A percentile compares a stretch with the other conserved stretches of the same genome.
Evolutionary conservation across 768 basidiomycete species (phyloP).

Genomic region (Phylloporus rhodoxanthus): DNA sequence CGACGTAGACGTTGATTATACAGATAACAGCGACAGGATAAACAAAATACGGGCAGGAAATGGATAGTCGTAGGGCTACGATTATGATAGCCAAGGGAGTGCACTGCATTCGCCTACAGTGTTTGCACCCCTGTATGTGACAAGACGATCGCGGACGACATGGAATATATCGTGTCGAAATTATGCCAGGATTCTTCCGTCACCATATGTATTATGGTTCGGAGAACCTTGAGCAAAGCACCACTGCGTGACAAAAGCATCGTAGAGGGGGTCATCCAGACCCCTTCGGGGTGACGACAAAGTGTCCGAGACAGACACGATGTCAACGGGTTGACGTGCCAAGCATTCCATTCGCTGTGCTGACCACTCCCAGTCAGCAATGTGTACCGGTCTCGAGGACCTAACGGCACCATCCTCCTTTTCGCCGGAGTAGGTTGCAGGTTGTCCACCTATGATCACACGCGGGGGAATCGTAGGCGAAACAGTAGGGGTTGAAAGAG

Average conservation of each 20-base stretch:
- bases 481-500: conserved; percentile 21
- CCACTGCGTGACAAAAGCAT: conserved; percentile 62
- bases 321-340: background rate
- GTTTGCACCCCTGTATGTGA: background rate
- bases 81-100: background rate
- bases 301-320: conserved; percentile 21
- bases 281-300: background rate
- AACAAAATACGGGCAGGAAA: background rate
- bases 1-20: background rate
- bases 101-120: background rate
- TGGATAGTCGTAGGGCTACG: background rate
- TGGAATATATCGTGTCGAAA: background rate
- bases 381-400: background rate
- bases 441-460: conserved; percentile 24
- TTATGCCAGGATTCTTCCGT: conserved; percentile 17
- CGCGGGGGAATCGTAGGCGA: conserved; percentile 20
- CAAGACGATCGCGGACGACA: background rate
- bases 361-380: conserved; percentile 25
- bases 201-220: conserved; percentile 8
- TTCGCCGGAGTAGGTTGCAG: conserved; percentile 12
- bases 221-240: conserved; percentile 53
- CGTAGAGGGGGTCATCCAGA: conserved; percentile 36
- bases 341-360: background rate
- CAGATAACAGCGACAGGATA: background rate
- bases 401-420: background rate